Evolutionary conservation across 169 alveolate species (phyloP), one percentile per base, ranked within the genome.

Genomic region (Babesia gibsoni): DNA sequence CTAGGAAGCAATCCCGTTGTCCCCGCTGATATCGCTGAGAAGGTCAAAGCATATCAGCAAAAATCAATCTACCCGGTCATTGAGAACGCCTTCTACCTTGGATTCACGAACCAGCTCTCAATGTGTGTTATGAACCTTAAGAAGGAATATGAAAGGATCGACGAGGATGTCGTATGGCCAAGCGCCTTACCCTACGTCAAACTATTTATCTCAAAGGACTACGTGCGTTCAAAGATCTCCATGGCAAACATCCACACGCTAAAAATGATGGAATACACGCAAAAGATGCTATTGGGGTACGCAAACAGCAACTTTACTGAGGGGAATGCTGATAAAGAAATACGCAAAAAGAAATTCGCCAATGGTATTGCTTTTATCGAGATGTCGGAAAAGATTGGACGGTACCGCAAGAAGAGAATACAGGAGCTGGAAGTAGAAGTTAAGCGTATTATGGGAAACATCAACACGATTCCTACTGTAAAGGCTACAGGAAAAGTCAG

Each of bases 401-500:
- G 46, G n/a, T 45, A 61, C 53, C 68, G 80, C 43, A 30, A 6
- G n/a, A 52, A 65, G 53, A 70, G 68, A 30, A n/a, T 45, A 18
- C 20, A 18, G 30, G 6, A 18, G 39, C 18, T 75, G 25, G 61
- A 39, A 53, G 66, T 33, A 32, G 84, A 75, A 49, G 57, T 50
- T 20, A 75, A 75, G 67, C 65, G 84, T 16, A 7, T 75, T 6
- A 39, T 42, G 27, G 36, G 39, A 29, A 75, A 75, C 67, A 30
- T 66, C n/a, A 68, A 49, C 63, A 54, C 43, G 35, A 43, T 75
- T 8, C 57, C 73, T n/a, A 43, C 70, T 37, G 84, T 75, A 29
- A 75, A 75, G 58, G 54, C 70, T 30, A 75, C 84, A 25, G 84
- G 84, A 4, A 53, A 65, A 32, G 0, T 75, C 4, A 32, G 41